Conservation (phyloP, 108 stramenopile genomes). For the Epithemia pelagica region DNA sequence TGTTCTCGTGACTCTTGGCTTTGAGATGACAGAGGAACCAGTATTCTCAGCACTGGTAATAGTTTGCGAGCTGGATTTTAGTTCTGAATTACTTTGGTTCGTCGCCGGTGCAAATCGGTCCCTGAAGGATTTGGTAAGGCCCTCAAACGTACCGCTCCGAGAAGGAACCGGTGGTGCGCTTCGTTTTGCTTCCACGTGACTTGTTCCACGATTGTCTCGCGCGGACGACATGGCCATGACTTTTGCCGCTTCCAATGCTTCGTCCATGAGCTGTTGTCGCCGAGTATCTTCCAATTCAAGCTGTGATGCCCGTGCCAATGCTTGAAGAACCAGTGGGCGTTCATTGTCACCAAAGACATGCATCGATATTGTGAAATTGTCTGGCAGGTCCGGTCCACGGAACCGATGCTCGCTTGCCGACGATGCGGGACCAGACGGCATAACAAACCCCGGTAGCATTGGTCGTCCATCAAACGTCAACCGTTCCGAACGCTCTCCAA, state of each 20-base stretch:
- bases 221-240: conserved; percentile 12
- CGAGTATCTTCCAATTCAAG: conserved; percentile 15
- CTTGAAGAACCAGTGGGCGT: conserved; percentile 22
- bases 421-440: conserved; percentile 24
- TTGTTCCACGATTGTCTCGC: conserved; percentile 1
- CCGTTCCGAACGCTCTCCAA: too few relatives aligned
- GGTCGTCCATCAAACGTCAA: conserved; percentile 34
- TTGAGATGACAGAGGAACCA: background rate
- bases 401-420: conserved; percentile 29
- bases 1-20: conserved; percentile 14
- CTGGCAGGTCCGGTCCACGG: conserved; percentile 49
- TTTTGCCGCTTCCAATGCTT: conserved; percentile 10
- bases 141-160: too few relatives aligned
- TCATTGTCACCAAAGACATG: conserved; percentile 42
- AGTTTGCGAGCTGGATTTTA: background rate
- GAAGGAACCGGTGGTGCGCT: too few relatives aligned
- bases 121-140: conserved; percentile 35
- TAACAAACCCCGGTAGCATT: conserved; percentile 39
- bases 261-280: background rate
- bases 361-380: conserved; percentile 23
- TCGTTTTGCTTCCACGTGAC: conserved; percentile 19
- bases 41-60: background rate
- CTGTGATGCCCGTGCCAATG: conserved; percentile 22
- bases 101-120: conserved; percentile 18
- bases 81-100: background rate